These are phyloP conservation scores for Calonectria pteridis DNA, from an alignment of 2,329 filamentous ascomycete species.

Conservation along the genomic window DNA sequence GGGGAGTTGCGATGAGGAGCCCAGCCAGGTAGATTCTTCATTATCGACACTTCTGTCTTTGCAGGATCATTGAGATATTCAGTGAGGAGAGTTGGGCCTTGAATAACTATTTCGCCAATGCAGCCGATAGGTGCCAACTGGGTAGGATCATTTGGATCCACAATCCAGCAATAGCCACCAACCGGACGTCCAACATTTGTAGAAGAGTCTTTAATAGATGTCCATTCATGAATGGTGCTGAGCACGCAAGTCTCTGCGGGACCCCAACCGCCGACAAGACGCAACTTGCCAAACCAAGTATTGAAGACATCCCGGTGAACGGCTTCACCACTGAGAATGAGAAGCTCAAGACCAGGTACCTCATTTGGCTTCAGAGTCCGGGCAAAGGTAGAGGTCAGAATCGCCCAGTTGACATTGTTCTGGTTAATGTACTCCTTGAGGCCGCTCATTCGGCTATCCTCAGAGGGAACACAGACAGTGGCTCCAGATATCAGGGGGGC, in stretches of 20 bases:
- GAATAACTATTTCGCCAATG: background rate
- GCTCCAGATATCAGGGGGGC: background rate
- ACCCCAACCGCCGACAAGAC: background rate
- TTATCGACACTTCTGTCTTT: background rate
- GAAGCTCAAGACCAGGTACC: background rate
- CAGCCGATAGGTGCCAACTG: background rate
- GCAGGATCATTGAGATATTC: background rate
- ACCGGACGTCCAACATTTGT: background rate
- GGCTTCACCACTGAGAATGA: background rate
- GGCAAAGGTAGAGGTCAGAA: background rate
- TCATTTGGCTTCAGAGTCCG: background rate
- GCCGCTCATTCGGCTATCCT: background rate
- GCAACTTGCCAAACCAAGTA: background rate
- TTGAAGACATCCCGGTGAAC: background rate
- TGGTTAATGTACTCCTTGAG: background rate
- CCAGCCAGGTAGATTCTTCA: background rate
- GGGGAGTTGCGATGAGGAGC: background rate
- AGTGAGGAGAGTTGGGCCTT: background rate
- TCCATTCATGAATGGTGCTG: conserved; percentile 2
- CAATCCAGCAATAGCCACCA: conserved; percentile 3
- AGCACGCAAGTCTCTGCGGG: conserved; percentile 2
- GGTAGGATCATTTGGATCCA: background rate
- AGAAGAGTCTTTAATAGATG: background rate
- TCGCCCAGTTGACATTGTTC: background rate
- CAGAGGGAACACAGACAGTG: background rate